Conservation (phyloP, 495 filamentous ascomycete species). For the Talaromyces thailandensis region DNA sequence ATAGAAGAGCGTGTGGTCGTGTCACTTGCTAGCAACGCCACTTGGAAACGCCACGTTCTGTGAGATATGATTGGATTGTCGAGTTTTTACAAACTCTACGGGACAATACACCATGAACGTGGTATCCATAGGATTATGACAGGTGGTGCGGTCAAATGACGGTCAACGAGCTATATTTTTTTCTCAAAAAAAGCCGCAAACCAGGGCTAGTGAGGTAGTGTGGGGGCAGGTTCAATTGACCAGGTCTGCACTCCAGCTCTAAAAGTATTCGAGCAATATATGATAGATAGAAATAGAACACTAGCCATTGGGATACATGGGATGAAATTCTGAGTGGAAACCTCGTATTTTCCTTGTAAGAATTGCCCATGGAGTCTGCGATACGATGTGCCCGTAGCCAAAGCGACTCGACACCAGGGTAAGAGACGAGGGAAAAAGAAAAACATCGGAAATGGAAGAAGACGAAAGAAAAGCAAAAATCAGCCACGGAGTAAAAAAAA, state of each 20-base stretch:
- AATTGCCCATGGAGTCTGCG: not conserved
- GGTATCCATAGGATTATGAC: not conserved
- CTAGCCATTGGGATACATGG: not conserved
- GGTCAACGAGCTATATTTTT: not conserved
- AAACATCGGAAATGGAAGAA: slow-evolving; percentile 10
- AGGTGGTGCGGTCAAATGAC: not conserved
- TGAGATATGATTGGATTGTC: not conserved
- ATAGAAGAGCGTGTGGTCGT: not conserved
- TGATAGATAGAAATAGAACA: not conserved
- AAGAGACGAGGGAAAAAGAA: not conserved
- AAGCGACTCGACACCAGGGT: not conserved
- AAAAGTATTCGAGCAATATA: not conserved
- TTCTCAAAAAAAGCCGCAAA: not conserved
- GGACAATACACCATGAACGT: not conserved
- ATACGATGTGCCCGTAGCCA: not conserved
- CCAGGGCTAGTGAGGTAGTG: not conserved
- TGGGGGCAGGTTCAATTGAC: not conserved
- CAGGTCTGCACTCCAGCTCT: not conserved
- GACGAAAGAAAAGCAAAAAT: slow-evolving; percentile 14
- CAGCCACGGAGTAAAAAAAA: not conserved
- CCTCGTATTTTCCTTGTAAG: not conserved
- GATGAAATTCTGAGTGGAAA: not conserved
- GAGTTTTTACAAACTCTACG: not conserved
- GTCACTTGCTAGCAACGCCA: not conserved
- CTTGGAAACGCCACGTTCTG: slow-evolving; percentile 1